Base-by-base conservation (phyloP, 495 filamentous ascomycete species). In the Daldinia decipiens region DNA sequence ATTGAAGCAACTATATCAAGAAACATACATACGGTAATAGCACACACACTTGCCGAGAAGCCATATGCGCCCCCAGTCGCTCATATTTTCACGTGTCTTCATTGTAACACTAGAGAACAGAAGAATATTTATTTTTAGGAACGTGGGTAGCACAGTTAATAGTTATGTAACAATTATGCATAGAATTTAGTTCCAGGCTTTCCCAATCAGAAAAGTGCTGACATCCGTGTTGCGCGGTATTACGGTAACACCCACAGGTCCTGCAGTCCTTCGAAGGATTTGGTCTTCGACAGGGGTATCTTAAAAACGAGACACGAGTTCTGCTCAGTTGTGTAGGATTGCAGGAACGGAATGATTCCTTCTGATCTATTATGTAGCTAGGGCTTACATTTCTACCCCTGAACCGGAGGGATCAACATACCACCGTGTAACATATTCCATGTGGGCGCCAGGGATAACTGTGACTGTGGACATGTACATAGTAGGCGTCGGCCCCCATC, bases 381-480 rank as follows among this genome's bases (percentile, higher is more conserved):
- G 75, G 61, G 75, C 75, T 77, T 77, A 77, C 70, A 58, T 65
- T 38, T 52, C 3, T n/a, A 51, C 47, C 65, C 75, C 75, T 66
- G 69, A 70, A 38, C 66, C 73, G 73, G 75, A 71, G 68, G 27
- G 75, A 77, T 74, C 70, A 70, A 76, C 65, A 70, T 72, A 68
- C 75, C 75, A 71, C 59, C 62, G 67, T 59, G 45, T 60, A 70
- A 64, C 63, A 64, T 63, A 40, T 52, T 60, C 64, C 62, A 67
- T 73, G 66, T 65, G 73, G 63, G 29, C 43, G 24, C 43, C 66
- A 76, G 67, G 70, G 54, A 70, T 62, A 12, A 11, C 11, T 36
- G 12, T 24, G 21, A 24, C 21, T 24, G 21, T 24, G 43, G 43
- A 47, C 43, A 47, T 29, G 5, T 12, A n/a, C n/a, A n/a, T n/a